Conservation (phyloP, 2,329 filamentous ascomycete genomes). For the Dactylellina cionopaga region DNA sequence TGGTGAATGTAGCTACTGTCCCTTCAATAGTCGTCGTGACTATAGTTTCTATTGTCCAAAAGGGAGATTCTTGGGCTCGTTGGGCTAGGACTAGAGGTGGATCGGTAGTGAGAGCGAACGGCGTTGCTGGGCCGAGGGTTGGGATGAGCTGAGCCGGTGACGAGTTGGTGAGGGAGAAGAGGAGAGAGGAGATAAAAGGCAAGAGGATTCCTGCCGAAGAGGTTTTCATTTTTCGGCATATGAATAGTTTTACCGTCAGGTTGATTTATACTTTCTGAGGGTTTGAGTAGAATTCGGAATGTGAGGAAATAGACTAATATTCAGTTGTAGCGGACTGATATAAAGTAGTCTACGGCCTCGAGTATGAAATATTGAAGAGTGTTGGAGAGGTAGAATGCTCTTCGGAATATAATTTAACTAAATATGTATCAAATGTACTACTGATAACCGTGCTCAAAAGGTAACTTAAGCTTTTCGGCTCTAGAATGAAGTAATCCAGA, state of each 20-base stretch:
- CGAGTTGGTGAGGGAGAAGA: constrained; percentile 33
- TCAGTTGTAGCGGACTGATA: no score
- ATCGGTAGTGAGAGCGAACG: constrained; percentile 5
- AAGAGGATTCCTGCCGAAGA: constrained; percentile 38
- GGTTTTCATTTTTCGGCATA: constrained; percentile 36
- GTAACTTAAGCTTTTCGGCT: no score
- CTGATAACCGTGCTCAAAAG: no score
- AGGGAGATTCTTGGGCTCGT: constrained; percentile 1
- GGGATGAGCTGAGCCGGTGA: constrained; percentile 22
- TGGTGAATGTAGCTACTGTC: not conserved
- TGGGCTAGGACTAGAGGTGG: constrained; percentile 30
- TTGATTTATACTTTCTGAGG: no score
- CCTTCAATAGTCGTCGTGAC: not conserved
- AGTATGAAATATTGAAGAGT: no score
- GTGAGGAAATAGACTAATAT: no score
- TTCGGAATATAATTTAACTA: no score
- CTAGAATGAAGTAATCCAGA: not conserved
- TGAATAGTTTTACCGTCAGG: no score
- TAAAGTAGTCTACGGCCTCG: no score
- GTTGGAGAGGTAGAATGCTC: no score
- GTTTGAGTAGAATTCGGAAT: not conserved
- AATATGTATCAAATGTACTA: no score
- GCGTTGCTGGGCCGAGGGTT: constrained; percentile 2
- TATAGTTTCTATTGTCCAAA: constrained; percentile 1
- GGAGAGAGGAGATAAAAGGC: constrained; percentile 48